These are phyloP conservation scores for Yamadazyma sp. DNA, from an alignment of 805 yeast species.

Conservation along the genomic window DNA sequence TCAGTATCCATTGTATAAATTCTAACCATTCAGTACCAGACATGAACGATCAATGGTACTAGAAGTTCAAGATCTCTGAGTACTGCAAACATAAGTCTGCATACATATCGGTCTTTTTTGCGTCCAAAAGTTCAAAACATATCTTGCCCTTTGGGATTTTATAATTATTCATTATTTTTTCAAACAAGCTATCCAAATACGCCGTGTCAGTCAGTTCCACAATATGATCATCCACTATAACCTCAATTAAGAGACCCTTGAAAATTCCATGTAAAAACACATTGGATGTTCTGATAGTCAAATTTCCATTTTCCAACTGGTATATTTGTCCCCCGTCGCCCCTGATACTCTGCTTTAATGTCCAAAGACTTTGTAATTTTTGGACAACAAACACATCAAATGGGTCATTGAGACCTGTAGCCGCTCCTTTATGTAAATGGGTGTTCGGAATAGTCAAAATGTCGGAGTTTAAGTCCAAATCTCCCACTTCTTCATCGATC, in stretches of 20 bases:
- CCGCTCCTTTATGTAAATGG: slow-evolving; percentile 51
- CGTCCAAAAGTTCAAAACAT: slow-evolving; percentile 31
- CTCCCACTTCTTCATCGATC: slow-evolving; percentile 32
- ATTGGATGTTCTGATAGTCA: slow-evolving; percentile 64
- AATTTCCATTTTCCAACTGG: slow-evolving; percentile 51
- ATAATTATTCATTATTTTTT: slow-evolving; percentile 29
- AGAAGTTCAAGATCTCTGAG: slow-evolving; percentile 41
- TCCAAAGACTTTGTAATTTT: slow-evolving; percentile 71
- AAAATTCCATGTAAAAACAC: slow-evolving; percentile 73
- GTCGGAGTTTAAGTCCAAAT: slow-evolving; percentile 8
- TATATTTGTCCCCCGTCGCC: slow-evolving; percentile 77
- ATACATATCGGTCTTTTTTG: slow-evolving; percentile 25
- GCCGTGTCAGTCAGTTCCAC: slow-evolving; percentile 16
- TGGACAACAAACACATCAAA: slow-evolving; percentile 55
- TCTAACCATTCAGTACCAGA: too few relatives aligned
- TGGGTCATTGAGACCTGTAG: slow-evolving; percentile 54
- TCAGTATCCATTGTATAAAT: too few relatives aligned
- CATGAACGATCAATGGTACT: too few relatives aligned
- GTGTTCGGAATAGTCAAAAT: slow-evolving; percentile 31
- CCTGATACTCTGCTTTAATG: slow-evolving; percentile 60
- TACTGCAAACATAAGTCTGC: slow-evolving; percentile 46
- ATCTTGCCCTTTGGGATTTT: slow-evolving; percentile 42
- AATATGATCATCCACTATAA: slow-evolving; percentile 36
- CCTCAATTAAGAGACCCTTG: slow-evolving; percentile 66
- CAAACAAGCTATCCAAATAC: slow-evolving; percentile 22